Base-by-base conservation (phyloP, 129 eudicot species). In the Escallonia herrerae region DNA sequence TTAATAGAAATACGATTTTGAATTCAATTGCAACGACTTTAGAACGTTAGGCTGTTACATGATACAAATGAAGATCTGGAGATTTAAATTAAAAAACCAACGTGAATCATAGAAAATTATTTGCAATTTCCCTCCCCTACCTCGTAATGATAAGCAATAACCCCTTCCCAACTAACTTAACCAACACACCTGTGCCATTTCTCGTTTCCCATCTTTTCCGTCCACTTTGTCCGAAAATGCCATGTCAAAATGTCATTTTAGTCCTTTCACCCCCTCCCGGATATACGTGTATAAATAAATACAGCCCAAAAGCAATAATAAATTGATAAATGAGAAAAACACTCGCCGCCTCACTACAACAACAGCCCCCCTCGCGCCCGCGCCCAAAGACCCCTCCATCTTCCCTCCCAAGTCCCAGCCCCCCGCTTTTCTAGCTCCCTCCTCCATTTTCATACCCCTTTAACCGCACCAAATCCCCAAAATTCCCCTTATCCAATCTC, bases 91-190 rank as follows among this genome's bases (percentile, higher is more conserved):
- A 22, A 22, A 22, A 22, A 22, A 22, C 0, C 33, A 22, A 45
- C 5, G 8, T 22, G 1, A 22, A 22, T 1, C 33, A 22, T 22
- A 0, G 33, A 22, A 22, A 22, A 22, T 22, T 22, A 22, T 22
- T 22, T 22, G 33, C 1, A 22, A 22, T 22, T 22, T 22, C 0
- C 33, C 33, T 22, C 0, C 33, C 33, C 33, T 22, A 22, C 33
- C 33, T 22, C 33, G 33, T 22, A 22, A 22, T 22, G 33, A 22
- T 22, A 22, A 22, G 33, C 33, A 22, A 1, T 22, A 22, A 1
- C 33, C 56, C 58, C 45, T 65, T 45, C 38, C 46, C 81, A 72
- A 72, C 77, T 40, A 66, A 66, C 70, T 59, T 71, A 77, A 71
- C 77, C 65, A 77, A 43, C 77, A 7, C 61, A 22, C 40, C 5